Base-by-base conservation (phyloP, 2,329 filamentous ascomycete genomes). In the Epichloe festucae region DNA sequence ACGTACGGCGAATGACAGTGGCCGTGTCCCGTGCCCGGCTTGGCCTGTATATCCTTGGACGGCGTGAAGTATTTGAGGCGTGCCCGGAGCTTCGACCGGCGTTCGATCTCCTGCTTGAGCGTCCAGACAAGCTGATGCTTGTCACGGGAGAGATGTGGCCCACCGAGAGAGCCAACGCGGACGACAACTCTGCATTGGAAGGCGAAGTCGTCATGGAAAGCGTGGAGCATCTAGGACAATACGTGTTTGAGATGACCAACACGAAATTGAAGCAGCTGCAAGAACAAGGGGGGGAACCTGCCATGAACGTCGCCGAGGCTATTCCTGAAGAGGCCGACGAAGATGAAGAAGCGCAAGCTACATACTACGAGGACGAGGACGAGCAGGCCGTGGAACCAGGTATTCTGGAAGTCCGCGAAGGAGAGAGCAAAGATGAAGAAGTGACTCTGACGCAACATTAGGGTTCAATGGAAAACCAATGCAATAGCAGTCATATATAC, bases 201-300 rank as follows among this genome's bases (percentile, higher is more conserved):
- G 76, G 76, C 12, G 76, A 79, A 60, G 84, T 82, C 1, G 74
- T 81, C 19, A 97, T 98, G 87, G 87, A 91, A 60, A 81, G 86
- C 36, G 84, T 97, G 1, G 91, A 98, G 71, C 93, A 98, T 70
- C 68, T 98, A 38, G 93, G 93, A 0, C 86, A 95, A 69, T 98
- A 96, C 66, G 91, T 98, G 21, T 95, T 81, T 65, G 88, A 98
- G 67, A 98, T 98, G 89, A 95, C 89, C 3, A 79, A 85, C 46
- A 79, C 76, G 1, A 75, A 69, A 61, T 57, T 78, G 38, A 67
- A 73, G 61, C 74, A 79, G 61, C 56, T 81, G 45, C 68, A 71
- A 48, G 67, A 60, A 10, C 73, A 66, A 45, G 62, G 63, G 62
- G 3, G 55, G 3, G 56, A 52, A 46, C 11, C 53, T 43, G 55